These are phyloP conservation scores for Acanthamoeba sp. DNA, from an alignment of 208 protist genomes.

Conservation along the genomic window DNA sequence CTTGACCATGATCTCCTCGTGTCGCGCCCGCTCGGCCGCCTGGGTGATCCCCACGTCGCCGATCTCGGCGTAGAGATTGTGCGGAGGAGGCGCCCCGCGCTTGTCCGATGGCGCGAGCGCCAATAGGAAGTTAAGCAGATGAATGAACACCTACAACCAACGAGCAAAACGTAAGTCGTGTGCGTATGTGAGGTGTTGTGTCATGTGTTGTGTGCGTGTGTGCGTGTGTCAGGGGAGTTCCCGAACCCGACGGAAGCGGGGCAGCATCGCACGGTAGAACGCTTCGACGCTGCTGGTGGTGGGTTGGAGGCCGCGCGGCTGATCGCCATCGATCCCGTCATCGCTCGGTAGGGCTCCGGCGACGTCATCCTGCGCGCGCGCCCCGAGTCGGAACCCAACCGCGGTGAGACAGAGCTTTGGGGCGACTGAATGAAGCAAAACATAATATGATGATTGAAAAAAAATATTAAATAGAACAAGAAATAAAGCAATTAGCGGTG, in stretches of 20 bases:
- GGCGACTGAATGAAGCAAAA: background rate
- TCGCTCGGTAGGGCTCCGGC: background rate
- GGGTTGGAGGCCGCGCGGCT: background rate
- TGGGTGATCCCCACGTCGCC: background rate
- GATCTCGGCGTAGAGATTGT: constrained; percentile 61
- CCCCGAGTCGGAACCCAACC: background rate
- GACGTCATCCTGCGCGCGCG: background rate
- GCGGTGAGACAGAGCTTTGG: no score
- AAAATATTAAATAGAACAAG: background rate
- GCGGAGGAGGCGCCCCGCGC: background rate
- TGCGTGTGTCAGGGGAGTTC: background rate
- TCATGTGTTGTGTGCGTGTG: background rate
- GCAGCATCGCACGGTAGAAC: constrained; percentile 44
- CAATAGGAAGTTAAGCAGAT: constrained; percentile 72
- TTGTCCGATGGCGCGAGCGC: constrained; percentile 49
- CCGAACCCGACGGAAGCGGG: constrained; percentile 8
- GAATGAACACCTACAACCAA: constrained; percentile 15
- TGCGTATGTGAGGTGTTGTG: background rate
- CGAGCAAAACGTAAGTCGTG: background rate
- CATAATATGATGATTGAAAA: background rate
- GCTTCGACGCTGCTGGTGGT: constrained; percentile 32
- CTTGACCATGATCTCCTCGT: constrained; percentile 71
- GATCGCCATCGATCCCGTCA: background rate
- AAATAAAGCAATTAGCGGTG: no score
- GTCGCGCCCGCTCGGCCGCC: constrained; percentile 9